These are phyloP conservation scores for Ganoderma resinaceum DNA, from an alignment of 1,284 basidiomycete genomes.

Conservation along the genomic window DNA sequence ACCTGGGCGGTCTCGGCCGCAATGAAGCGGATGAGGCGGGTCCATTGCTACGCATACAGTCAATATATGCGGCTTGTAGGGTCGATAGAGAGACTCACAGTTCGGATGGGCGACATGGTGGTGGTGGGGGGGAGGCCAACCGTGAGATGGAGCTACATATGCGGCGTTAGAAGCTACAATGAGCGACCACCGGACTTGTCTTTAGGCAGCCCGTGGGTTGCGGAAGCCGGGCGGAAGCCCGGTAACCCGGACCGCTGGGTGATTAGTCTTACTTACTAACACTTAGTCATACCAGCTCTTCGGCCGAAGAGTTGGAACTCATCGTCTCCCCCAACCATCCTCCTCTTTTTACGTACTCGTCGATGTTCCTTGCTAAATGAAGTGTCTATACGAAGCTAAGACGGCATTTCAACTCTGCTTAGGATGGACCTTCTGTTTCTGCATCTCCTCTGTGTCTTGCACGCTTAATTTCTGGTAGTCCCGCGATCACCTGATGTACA, in stretches of 20 bases:
- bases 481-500: conserved; percentile 26
- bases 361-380: too few relatives aligned
- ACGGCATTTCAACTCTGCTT: too few relatives aligned
- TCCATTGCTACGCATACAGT: conserved; percentile 64
- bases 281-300: background rate
- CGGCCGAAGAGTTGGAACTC: background rate
- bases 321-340: too few relatives aligned
- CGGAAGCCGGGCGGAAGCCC: background rate
- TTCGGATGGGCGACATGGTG: conserved; percentile 65
- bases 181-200: conserved; percentile 15
- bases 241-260: background rate
- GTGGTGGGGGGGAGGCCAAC: conserved; percentile 9
- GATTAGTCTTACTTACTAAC: background rate
- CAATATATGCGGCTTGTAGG: conserved; percentile 2
- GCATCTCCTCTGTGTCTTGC: too few relatives aligned
- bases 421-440: too few relatives aligned
- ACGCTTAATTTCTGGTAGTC: too few relatives aligned
- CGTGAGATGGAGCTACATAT: conserved; percentile 16
- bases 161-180: background rate
- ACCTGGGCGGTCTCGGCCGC: conserved; percentile 78
- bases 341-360: too few relatives aligned
- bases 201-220: conserved; percentile 10
- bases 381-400: too few relatives aligned
- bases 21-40: conserved; percentile 83
- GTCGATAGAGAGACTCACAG: conserved; percentile 47